Percentiles rank a stretch among this genome's conserved stretches.
phyloP scores from a whole-genome alignment of 1,139 yeast species.

The Blastobotrys proliferans region DNA sequence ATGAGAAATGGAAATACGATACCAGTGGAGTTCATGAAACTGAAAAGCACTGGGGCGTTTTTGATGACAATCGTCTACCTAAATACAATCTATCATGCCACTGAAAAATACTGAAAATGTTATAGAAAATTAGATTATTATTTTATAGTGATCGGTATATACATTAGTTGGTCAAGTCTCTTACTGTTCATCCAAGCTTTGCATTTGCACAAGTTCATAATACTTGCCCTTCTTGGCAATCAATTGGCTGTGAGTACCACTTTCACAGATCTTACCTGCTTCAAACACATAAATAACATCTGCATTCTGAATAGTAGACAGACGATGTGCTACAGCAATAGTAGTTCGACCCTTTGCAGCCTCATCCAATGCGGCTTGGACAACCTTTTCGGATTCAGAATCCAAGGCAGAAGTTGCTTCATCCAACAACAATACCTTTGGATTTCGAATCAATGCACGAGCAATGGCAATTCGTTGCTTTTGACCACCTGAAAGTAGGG shows the following conservation, averaged over 20 bases:
- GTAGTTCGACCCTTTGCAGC: slow-evolving; percentile 73
- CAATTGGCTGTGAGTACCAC: slow-evolving; percentile 47
- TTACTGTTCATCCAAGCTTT: slow-evolving; percentile 29
- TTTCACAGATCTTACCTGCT: slow-evolving; percentile 69
- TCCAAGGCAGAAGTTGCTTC: slow-evolving; percentile 84
- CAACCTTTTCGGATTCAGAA: slow-evolving; percentile 75
- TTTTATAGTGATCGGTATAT: too few relatives aligned
- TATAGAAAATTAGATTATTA: not conserved
- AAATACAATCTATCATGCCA: slow-evolving; percentile 30
- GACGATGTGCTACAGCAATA: slow-evolving; percentile 84
- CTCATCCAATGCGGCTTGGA: slow-evolving; percentile 57
- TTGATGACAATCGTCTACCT: slow-evolving; percentile 47
- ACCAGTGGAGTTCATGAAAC: slow-evolving; percentile 78
- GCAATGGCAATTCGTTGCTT: slow-evolving; percentile 78
- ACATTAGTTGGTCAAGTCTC: too few relatives aligned
- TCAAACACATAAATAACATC: slow-evolving; percentile 81
- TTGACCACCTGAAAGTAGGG: slow-evolving; percentile 83
- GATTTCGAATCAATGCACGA: slow-evolving; percentile 66
- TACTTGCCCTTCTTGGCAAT: slow-evolving; percentile 37
- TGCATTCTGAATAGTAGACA: slow-evolving; percentile 89
- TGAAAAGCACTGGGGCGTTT: slow-evolving; percentile 93
- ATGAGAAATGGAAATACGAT: slow-evolving; percentile 93
- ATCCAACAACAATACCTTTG: slow-evolving; percentile 62
- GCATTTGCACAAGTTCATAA: slow-evolving; percentile 40
- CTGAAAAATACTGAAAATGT: slow-evolving; percentile 15